Conservation (phyloP, 768 basidiomycete genomes). For the Russula ochroleuca region DNA sequence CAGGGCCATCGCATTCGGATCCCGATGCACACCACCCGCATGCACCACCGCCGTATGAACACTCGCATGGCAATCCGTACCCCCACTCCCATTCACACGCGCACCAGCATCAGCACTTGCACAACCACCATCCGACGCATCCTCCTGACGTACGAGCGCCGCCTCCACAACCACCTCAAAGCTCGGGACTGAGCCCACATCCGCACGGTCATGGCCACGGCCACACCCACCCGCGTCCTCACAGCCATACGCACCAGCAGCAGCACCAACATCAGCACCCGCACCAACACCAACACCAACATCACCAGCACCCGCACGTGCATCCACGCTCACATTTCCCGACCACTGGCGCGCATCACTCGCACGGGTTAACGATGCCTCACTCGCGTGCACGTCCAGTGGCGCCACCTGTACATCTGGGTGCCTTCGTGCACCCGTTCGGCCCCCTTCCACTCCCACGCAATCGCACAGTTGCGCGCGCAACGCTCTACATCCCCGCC, state of each 20-base stretch:
- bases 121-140: slow-evolving; percentile 16
- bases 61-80: slow-evolving; percentile 15
- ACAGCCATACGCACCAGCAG: slow-evolving; percentile 29
- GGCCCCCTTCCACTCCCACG: slow-evolving; percentile 52
- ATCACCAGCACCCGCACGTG: slow-evolving; percentile 28
- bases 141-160: slow-evolving; percentile 3
- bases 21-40: slow-evolving; percentile 11
- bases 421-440: slow-evolving; percentile 55
- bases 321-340: slow-evolving; percentile 20
- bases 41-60: slow-evolving; percentile 23
- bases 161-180: slow-evolving; percentile 9
- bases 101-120: slow-evolving; percentile 13
- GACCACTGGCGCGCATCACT: neutral
- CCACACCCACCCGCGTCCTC: slow-evolving; percentile 26
- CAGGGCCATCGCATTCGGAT: slow-evolving; percentile 11
- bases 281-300: slow-evolving; percentile 15
- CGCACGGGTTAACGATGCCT: slow-evolving; percentile 3
- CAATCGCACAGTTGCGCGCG: slow-evolving; percentile 30
- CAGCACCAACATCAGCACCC: slow-evolving; percentile 30
- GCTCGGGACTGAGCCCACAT: slow-evolving; percentile 18
- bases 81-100: slow-evolving; percentile 13
- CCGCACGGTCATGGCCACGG: slow-evolving; percentile 29
- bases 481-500: slow-evolving; percentile 56
- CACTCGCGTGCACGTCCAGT: slow-evolving; percentile 24
- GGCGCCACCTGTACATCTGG: slow-evolving; percentile 38